Percentiles rank a stretch among this genome's conserved stretches.
Evolutionary conservation across 2,329 filamentous ascomycete species (phyloP).

Genomic region (Scedosporium dehoogii): DNA sequence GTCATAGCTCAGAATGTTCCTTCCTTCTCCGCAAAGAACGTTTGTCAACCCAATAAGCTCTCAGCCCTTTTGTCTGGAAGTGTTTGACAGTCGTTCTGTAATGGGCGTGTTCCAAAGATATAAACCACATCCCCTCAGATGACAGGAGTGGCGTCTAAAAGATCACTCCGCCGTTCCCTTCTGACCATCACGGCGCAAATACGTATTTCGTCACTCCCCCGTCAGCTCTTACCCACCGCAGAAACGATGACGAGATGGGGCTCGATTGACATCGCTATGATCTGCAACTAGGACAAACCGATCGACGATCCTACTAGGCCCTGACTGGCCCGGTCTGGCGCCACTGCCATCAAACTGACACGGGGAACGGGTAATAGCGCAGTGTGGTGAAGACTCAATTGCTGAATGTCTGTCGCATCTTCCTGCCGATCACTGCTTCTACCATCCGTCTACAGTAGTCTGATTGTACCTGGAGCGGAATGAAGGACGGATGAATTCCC

Average conservation of each 20-base stretch:
- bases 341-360: not conserved
- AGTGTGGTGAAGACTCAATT: not conserved
- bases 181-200: not conserved
- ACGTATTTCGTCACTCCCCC: not conserved
- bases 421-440: not conserved
- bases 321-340: conserved; percentile 1
- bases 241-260: not conserved
- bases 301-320: conserved; percentile 2
- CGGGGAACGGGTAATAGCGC: not conserved
- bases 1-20: not conserved
- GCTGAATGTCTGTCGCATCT: too few relatives aligned
- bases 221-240: not conserved
- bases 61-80: not conserved
- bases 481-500: not conserved
- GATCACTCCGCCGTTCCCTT: not conserved
- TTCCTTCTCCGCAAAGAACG: not conserved
- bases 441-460: not conserved
- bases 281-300: conserved; percentile 3
- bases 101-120: not conserved
- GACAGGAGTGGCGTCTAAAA: not conserved
- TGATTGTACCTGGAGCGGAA: not conserved
- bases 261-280: not conserved
- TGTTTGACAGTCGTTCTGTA: not conserved
- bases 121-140: too few relatives aligned
- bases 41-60: too few relatives aligned